A percentile compares a stretch with the other conserved stretches of the same genome.
phyloP scores from a whole-genome alignment of 257 asterid genomes.

The Mitragyna speciosa region DNA sequence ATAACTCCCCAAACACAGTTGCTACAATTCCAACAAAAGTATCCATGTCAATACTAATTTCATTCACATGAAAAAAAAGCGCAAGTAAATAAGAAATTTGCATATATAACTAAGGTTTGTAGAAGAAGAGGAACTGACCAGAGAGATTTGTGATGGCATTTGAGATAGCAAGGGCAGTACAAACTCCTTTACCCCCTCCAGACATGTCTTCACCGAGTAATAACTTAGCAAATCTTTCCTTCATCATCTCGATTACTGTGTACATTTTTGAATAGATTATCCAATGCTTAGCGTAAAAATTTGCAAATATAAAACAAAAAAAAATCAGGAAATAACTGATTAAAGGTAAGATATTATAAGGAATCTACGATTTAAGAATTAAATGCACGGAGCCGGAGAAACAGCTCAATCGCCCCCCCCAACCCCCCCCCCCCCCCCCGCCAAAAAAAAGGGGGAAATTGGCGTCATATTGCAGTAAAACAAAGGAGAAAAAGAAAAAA shows the following conservation, averaged over 20 bases:
- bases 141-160: conserved; percentile 95
- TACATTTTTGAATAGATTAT: background rate
- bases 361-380: background rate
- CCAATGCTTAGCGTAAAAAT: background rate
- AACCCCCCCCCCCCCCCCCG: no score
- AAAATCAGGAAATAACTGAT: background rate
- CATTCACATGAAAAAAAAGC: no score
- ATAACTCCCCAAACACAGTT: conserved; percentile 84
- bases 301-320: background rate
- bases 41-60: background rate
- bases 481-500: background rate
- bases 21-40: conserved; percentile 41
- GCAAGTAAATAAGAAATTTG: background rate
- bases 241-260: conserved; percentile 83
- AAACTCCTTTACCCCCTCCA: conserved; percentile 97
- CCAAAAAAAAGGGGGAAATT: background rate
- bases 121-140: conserved; percentile 38
- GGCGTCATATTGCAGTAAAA: background rate
- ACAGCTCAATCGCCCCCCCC: background rate
- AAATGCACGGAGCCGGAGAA: background rate
- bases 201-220: conserved; percentile 99
- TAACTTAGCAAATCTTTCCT: conserved; percentile 89
- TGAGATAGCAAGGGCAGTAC: conserved; percentile 91
- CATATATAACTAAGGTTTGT: no score
- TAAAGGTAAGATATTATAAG: background rate